These are phyloP conservation scores for Diaporthe sp. DNA, from an alignment of 2,329 filamentous ascomycete genomes.

Conservation along the genomic window DNA sequence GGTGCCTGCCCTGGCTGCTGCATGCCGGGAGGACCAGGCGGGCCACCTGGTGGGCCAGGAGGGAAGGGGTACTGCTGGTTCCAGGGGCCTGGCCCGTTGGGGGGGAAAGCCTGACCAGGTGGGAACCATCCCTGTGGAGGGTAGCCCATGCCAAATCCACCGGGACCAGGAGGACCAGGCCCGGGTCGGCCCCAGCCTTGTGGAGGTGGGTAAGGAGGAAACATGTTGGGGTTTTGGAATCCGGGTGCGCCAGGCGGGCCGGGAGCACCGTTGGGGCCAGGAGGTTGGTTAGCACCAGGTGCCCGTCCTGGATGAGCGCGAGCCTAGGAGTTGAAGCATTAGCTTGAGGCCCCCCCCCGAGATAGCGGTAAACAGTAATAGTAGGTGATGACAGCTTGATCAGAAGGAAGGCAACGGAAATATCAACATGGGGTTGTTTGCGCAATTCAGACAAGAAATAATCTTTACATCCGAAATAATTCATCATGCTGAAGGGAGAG, in stretches of 20 bases:
- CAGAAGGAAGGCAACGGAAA: slow-evolving; percentile 99
- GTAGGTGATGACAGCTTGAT: slow-evolving; percentile 55
- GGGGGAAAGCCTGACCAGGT: slow-evolving; percentile 79
- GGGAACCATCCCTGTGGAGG: slow-evolving; percentile 83
- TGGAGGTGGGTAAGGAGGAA: slow-evolving; percentile 41
- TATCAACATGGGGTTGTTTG: slow-evolving; percentile 92
- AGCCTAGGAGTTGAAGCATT: slow-evolving; percentile 48
- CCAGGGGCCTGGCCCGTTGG: slow-evolving; percentile 70
- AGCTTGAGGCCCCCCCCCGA: slow-evolving; percentile 39
- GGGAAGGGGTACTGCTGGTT: slow-evolving; percentile 69
- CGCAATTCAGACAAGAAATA: slow-evolving; percentile 87
- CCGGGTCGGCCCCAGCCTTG: slow-evolving; percentile 46
- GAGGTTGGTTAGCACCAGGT: slow-evolving; percentile 32
- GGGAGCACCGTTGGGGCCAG: slow-evolving; percentile 41
- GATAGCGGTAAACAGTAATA: slow-evolving; percentile 26
- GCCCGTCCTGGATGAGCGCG: slow-evolving; percentile 47
- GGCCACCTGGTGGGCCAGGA: slow-evolving; percentile 50
- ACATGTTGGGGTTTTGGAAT: slow-evolving; percentile 41
- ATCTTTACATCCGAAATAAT: slow-evolving; percentile 96
- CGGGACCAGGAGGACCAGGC: slow-evolving; percentile 46
- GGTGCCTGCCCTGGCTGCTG: slow-evolving; percentile 40
- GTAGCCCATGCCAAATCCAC: slow-evolving; percentile 74
- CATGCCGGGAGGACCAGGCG: slow-evolving; percentile 41
- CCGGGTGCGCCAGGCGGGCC: slow-evolving; percentile 43
- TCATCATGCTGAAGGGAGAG: slow-evolving; percentile 75